Evolutionary conservation across 2,329 filamentous ascomycete species (phyloP), one percentile per base, ranked within the genome.

Genomic region (Didymella pinodella): DNA sequence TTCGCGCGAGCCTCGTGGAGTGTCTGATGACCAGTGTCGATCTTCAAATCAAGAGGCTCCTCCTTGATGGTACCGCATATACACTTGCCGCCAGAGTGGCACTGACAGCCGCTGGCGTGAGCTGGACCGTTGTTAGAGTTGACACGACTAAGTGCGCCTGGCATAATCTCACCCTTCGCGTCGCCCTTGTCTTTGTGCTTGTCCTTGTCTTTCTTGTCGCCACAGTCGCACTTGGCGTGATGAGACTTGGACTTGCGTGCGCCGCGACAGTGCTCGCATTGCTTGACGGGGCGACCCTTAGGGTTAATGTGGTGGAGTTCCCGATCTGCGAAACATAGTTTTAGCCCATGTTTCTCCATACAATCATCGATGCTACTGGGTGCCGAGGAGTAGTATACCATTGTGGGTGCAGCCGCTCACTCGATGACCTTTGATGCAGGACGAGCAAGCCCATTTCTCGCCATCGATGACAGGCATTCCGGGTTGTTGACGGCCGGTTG

Each of bases 341-440:
- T 74, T 64, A 75, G 65, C 57, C 45, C 43, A 45, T 47, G 49
- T 49, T 49, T 50, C 50, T 47, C n/a, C 12, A 18, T 29, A 41
- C 20, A 50, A 34, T 40, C 32, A 11, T 46, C 50, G 46, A 51
- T n/a, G 50, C 56, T 47, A 22, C 51, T 36, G 20, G 18, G 32
- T 45, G 48, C 52, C 41, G 46, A 59, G 43, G 62, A 56, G 46
- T 54, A 53, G 47, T 67, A 84, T 87, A 97, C 93, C 93, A 78
- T 88, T 86, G 80, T 99, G 95, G 79, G 94, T 92, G 84, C 95
- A 99, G 78, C 95, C 97, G 89, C 93, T 98, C 77, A 99, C 95
- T 77, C 95, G 92, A 83, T 99, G 95, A 76, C 95, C 95, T 80
- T 95, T 91, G 78, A 99, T 93, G 83, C 95, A 99, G 82, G 93